Conservation (phyloP, 441 rosid species). For the Croton setiger region DNA sequence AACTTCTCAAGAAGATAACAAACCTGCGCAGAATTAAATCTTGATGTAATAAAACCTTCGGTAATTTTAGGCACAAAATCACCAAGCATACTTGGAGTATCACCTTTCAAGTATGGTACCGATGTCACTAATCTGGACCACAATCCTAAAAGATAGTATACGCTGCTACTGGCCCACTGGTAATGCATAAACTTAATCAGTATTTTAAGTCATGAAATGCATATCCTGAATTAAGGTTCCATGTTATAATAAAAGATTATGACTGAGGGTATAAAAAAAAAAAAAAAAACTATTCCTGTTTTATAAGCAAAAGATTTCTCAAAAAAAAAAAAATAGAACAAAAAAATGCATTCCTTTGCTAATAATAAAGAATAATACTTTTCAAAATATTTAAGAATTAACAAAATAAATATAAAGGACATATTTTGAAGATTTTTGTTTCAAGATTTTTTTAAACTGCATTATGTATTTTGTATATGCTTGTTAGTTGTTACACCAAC, state of each 20-base stretch:
- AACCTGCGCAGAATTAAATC: slow-evolving; percentile 97
- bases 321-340: too few species aligned
- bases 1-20: slow-evolving; percentile 9
- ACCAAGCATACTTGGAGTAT: slow-evolving; percentile 97
- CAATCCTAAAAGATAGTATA: slow-evolving; percentile 89
- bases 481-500: too few species aligned
- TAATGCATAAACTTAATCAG: slow-evolving; percentile 15
- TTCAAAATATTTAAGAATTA: too few species aligned
- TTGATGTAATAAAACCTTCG: slow-evolving; percentile 92
- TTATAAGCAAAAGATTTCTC: too few species aligned
- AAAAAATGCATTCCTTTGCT: too few species aligned
- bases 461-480: too few species aligned
- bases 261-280: neutral
- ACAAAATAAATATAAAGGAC: too few species aligned
- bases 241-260: slow-evolving; percentile 11
- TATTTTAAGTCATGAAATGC: slow-evolving; percentile 7
- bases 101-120: slow-evolving; percentile 92
- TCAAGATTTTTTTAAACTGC: too few species aligned
- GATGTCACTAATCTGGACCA: slow-evolving; percentile 98
- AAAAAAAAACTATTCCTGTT: too few species aligned
- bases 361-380: too few species aligned
- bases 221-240: slow-evolving; percentile 14
- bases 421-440: too few species aligned
- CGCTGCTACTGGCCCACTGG: slow-evolving; percentile 99
- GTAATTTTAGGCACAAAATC: slow-evolving; percentile 98